These are phyloP conservation scores for Arabidopsis suecica DNA, from an alignment of 345 rosid genomes.

Conservation along the genomic window DNA sequence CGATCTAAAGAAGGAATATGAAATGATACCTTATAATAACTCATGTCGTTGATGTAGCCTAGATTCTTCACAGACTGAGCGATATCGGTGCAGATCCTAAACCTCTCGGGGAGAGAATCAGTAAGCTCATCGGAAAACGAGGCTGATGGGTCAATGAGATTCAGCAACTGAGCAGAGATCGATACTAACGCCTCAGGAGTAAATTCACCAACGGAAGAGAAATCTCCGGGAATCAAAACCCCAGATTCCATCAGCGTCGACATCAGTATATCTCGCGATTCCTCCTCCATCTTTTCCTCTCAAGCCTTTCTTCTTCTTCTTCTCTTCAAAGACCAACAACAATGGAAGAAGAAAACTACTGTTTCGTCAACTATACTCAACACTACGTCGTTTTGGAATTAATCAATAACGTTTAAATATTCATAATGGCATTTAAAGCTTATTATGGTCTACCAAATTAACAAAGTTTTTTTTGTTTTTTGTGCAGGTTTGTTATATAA, in stretches of 20 bases:
- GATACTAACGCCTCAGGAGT: slow-evolving; percentile 54
- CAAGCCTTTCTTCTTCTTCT: background rate
- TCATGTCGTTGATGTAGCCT: slow-evolving; percentile 67
- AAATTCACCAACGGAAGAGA: slow-evolving; percentile 51
- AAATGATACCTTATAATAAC: slow-evolving; percentile 61
- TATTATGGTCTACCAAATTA: too few species aligned
- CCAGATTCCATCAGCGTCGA: slow-evolving; percentile 56
- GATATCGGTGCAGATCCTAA: slow-evolving; percentile 67
- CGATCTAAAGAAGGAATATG: background rate
- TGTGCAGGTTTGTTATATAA: too few species aligned
- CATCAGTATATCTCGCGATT: slow-evolving; percentile 48
- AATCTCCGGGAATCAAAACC: slow-evolving; percentile 55
- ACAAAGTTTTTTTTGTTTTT: too few species aligned
- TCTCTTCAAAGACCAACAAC: too few species aligned
- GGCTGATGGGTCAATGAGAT: slow-evolving; percentile 52
- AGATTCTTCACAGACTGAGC: slow-evolving; percentile 59
- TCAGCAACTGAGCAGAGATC: slow-evolving; percentile 67
- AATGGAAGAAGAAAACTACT: background rate
- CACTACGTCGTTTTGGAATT: too few species aligned
- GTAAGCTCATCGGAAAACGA: slow-evolving; percentile 51
- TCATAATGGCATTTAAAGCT: too few species aligned
- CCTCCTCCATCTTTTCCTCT: slow-evolving; percentile 50
- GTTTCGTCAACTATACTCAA: background rate
- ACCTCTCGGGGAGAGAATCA: slow-evolving; percentile 57
- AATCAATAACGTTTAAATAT: too few species aligned